Conservation (phyloP, 208 protist genomes). For the Leptomonas pyrrhocoris region DNA sequence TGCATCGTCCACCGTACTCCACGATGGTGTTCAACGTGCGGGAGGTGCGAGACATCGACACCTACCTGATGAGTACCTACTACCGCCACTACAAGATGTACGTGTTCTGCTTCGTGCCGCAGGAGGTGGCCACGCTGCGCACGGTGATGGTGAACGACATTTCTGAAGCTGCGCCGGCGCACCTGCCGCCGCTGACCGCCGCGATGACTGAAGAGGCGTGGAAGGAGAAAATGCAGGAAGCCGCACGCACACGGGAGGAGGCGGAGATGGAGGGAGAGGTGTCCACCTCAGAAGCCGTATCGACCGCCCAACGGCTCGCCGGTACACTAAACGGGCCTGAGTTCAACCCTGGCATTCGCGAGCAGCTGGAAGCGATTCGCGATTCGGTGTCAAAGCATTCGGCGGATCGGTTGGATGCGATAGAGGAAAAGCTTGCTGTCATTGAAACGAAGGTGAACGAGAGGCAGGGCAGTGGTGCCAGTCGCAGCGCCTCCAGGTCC, state of each 20-base stretch:
- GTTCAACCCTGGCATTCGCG: constrained; percentile 73
- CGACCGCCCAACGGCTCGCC: constrained; percentile 45
- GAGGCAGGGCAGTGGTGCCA: constrained; percentile 4
- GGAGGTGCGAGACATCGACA: constrained; percentile 86
- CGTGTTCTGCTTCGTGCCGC: constrained; percentile 84
- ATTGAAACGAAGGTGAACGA: constrained; percentile 82
- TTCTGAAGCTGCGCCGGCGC: constrained; percentile 53
- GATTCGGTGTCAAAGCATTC: constrained; percentile 62
- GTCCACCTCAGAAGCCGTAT: constrained; percentile 41
- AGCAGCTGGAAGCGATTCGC: constrained; percentile 82
- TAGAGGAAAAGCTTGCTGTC: constrained; percentile 71
- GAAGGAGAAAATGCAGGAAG: constrained; percentile 73
- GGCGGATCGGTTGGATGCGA: constrained; percentile 60
- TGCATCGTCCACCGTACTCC: constrained; percentile 87
- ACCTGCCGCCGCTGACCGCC: constrained; percentile 58
- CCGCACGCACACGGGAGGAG: constrained; percentile 57
- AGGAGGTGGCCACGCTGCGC: constrained; percentile 60
- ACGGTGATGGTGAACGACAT: constrained; percentile 52
- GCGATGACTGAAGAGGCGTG: constrained; percentile 67
- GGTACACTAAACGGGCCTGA: constrained; percentile 53
- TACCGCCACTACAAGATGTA: constrained; percentile 94
- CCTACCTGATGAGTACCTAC: constrained; percentile 88
- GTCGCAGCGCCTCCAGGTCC: constrained; percentile 34
- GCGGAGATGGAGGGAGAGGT: constrained; percentile 48
- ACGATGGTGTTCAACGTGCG: constrained; percentile 80